Base-by-base conservation (phyloP, 208 protist species). In the Hexamita inflata region DNA sequence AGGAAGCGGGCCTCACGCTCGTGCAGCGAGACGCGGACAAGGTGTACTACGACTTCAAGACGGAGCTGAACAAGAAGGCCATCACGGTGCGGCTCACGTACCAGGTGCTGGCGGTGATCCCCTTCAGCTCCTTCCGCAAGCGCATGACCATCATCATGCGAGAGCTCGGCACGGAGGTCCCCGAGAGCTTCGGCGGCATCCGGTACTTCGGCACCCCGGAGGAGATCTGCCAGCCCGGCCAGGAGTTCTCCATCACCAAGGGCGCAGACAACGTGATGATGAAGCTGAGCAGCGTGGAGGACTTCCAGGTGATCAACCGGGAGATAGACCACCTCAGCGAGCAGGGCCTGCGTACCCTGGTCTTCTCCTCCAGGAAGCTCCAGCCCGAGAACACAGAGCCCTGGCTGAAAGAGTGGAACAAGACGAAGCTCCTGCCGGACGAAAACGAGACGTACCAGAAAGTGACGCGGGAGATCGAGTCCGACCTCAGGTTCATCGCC, bases 1-100 rank as follows among this genome's bases (percentile, higher is more conserved):
- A 88, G 65, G 80, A 78, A 0, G 62, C 90, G 11, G 89, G 88
- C n/a, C 74, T 92, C 7, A 2, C 7, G n/a, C 11, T 70, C n/a
- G n/a, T 24, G 28, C 30, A 24, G n/a, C 2, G 35, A 11, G 11
- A 70, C 26, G 9, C 64, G 4, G 35, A 70, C 4, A 11, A 9
- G 9, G 35, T 70, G 9, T 32, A 15, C 28, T 70, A 45, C 38
- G 38, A 70, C n/a, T n/a, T n/a, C n/a, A n/a, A n/a, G n/a, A n/a
- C n/a, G n/a, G n/a, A n/a, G n/a, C n/a, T n/a, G n/a, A n/a, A n/a
- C n/a, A n/a, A n/a, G n/a, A n/a, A n/a, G n/a, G n/a, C n/a, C n/a
- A n/a, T n/a, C n/a, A n/a, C 15, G 15, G 26, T 66, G 13, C 29
- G 13, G 15, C 13, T 66, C 19, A n/a, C 29, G 15, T 66, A 66